Base-by-base conservation (phyloP, 148 eudicot species). In the Rhododendron henanense region DNA sequence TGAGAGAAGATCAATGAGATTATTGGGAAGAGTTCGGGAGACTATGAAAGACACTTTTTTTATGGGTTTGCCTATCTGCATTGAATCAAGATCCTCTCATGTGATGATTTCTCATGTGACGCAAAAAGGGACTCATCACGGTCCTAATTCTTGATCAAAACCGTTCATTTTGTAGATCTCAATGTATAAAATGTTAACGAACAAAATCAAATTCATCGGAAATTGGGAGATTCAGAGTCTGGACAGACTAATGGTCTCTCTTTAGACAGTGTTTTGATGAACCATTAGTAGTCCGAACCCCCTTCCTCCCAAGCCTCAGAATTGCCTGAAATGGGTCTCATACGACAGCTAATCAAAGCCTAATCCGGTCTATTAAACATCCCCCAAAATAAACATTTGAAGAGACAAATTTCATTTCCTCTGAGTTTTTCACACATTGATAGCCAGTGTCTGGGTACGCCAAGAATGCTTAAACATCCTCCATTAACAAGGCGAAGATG, bases 121-220 rank as follows among this genome's bases (percentile, higher is more conserved):
- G 1, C 63, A 57, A 57, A 57, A 57, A 4, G 23, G 2, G 2
- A 4, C 63, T 19, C 8, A 57, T 5, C 9, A 57, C 1, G 2
- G 63, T 57, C 63, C 0, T 57, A 57, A 16, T 19, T 6, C n/a
- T 16, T 19, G 9, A 57, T 57, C 63, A 2, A 19, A 57, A 19
- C 5, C 6, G 0, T 53, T 53, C 19, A 55, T 55, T 55, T 55
- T 0, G 6, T 19, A 6, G 65, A 10, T 59, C 65, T 19, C 8
- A 9, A 59, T 59, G 7, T 6, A 0, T 59, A 0, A 0, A 59
- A 59, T 18, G 9, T 19, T 21, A 0, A 6, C 6, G 4, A 51
- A 1, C 16, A 59, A 59, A 5, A 59, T 59, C 65, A 19, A 59
- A n/a, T 19, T 59, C 4, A 59, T 18, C 15, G 0, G n/a, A 59